A percentile compares a stretch with the other conserved stretches of the same genome.
phyloP scores from a whole-genome alignment of 2,329 filamentous ascomycete genomes.

The Seiridium unicorne region DNA sequence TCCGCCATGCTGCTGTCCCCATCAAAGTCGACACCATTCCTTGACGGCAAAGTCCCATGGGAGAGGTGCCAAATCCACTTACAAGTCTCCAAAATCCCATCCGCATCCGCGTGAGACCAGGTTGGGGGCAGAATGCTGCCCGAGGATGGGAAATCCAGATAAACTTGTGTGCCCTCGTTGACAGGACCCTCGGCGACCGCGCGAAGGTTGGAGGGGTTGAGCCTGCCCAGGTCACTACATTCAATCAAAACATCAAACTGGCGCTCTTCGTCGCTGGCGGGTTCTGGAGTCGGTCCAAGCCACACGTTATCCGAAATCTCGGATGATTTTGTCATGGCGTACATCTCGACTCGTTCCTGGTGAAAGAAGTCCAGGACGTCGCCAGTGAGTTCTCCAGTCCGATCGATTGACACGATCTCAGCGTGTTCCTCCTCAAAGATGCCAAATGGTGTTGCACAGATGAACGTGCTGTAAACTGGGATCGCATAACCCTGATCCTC shows the following conservation, averaged over 20 bases:
- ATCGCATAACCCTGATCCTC: constrained; percentile 51
- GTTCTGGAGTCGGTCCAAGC: constrained; percentile 82
- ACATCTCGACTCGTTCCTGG: constrained; percentile 90
- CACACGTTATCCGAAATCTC: constrained; percentile 90
- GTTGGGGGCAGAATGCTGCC: constrained; percentile 87
- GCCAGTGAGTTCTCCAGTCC: constrained; percentile 68
- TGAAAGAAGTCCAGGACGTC: constrained; percentile 84
- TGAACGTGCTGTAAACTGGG: constrained; percentile 81
- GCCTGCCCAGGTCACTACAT: constrained; percentile 78
- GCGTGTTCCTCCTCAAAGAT: constrained; percentile 70
- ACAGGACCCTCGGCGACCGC: constrained; percentile 55
- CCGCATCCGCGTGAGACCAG: constrained; percentile 79
- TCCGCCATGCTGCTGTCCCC: constrained; percentile 43
- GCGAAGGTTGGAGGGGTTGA: constrained; percentile 68
- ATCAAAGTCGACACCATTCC: constrained; percentile 30
- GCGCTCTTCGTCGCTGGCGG: constrained; percentile 54
- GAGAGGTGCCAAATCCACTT: constrained; percentile 86
- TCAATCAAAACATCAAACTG: constrained; percentile 85
- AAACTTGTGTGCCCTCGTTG: constrained; percentile 37
- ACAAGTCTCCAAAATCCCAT: constrained; percentile 82
- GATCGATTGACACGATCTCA: constrained; percentile 73
- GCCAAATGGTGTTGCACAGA: constrained; percentile 62
- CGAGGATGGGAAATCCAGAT: constrained; percentile 84
- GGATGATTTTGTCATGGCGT: constrained; percentile 83
- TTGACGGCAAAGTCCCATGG: constrained; percentile 54